Evolutionary conservation across 441 rosid species (phyloP).

Genomic region (Sinapis alba): DNA sequence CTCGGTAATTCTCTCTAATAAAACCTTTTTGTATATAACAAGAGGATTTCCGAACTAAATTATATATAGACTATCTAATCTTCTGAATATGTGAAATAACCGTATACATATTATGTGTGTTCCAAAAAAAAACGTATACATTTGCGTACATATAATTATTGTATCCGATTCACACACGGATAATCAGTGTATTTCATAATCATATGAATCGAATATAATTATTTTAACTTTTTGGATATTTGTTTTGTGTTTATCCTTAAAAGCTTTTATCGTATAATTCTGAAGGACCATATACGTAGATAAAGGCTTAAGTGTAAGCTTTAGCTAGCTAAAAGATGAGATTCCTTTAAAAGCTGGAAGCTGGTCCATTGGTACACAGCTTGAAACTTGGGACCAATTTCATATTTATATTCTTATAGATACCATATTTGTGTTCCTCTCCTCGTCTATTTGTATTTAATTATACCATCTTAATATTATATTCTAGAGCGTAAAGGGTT

Average conservation of each 20-base stretch:
- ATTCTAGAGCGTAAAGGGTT: background rate
- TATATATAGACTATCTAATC: background rate
- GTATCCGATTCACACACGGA: background rate
- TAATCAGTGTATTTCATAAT: background rate
- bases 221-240: background rate
- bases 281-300: slow-evolving; percentile 37
- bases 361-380: slow-evolving; percentile 40
- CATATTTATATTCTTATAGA: slow-evolving; percentile 27
- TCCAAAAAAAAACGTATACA: no score
- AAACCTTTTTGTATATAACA: background rate
- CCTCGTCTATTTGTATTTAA: background rate
- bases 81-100: background rate
- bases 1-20: background rate
- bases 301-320: slow-evolving; percentile 35
- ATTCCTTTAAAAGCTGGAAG: slow-evolving; percentile 37
- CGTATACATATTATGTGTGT: background rate
- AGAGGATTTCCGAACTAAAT: background rate
- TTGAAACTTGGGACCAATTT: slow-evolving; percentile 40
- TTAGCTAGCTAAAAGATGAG: slow-evolving; percentile 34
- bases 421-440: background rate
- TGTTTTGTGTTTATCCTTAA: slow-evolving; percentile 9
- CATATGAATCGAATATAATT: background rate
- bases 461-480: background rate
- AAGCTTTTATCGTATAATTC: background rate
- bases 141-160: background rate